A percentile compares a stretch with the other conserved stretches of the same genome.
These are phyloP conservation scores for Allomyces javanicus DNA, from an alignment of 192 early-diverging fungal species.

Conservation along the genomic window DNA sequence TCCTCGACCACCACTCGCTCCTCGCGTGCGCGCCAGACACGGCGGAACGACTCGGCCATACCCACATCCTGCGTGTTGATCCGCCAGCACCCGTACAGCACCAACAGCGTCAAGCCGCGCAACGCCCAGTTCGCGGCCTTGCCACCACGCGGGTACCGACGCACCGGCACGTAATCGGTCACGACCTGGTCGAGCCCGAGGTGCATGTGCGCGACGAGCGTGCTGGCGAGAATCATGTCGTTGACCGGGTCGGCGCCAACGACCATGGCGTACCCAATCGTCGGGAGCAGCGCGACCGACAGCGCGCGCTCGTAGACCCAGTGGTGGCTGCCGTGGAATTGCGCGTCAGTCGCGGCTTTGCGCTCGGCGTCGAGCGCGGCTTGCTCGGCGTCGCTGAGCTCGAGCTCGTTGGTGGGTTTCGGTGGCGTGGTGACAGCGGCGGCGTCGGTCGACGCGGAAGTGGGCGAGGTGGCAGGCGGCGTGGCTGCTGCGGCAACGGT, in stretches of 20 bases:
- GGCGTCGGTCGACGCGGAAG: no score
- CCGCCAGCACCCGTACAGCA: constrained; percentile 68
- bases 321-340: constrained; percentile 72
- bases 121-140: constrained; percentile 42
- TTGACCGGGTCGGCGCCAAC: constrained; percentile 69
- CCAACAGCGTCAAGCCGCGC: constrained; percentile 43
- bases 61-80: constrained; percentile 95
- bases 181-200: constrained; percentile 57
- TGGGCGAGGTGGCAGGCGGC: no score
- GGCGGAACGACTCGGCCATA: constrained; percentile 66
- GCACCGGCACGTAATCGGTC: constrained; percentile 64
- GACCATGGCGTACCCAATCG: constrained; percentile 53
- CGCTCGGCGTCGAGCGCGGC: no score
- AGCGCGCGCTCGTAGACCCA: constrained; percentile 90
- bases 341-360: no score
- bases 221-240: constrained; percentile 73
- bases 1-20: background rate
- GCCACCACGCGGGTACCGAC: constrained; percentile 38
- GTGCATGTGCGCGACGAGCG: constrained; percentile 77
- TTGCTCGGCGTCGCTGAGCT: no score
- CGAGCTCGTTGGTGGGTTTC: no score
- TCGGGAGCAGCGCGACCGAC: constrained; percentile 48
- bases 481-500: no score
- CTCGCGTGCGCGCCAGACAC: constrained; percentile 63
- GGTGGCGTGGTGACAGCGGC: no score